Percentiles rank a stretch among this genome's conserved stretches.
These are phyloP conservation scores for Melanopsichium pennsylvanicum DNA, from an alignment of 1,284 basidiomycete species.

Conservation along the genomic window DNA sequence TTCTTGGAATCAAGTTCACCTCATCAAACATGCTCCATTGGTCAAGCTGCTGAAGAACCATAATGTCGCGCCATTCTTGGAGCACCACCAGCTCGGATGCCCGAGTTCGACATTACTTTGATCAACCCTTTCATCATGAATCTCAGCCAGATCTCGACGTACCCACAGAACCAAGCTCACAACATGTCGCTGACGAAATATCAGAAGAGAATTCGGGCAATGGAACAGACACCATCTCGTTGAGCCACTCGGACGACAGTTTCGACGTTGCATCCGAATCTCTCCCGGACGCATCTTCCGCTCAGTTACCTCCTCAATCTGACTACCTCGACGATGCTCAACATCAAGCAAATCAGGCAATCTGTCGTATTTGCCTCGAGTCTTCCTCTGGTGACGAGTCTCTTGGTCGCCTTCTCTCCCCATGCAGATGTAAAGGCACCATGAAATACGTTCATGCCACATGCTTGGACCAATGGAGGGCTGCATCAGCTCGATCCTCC, in stretches of 20 bases:
- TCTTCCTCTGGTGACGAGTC: conserved; percentile 31
- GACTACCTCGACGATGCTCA: conserved; percentile 13
- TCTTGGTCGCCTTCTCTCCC: conserved; percentile 42
- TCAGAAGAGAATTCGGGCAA: background rate
- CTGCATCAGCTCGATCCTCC: conserved; percentile 32
- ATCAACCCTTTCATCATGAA: conserved; percentile 19
- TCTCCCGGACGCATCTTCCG: background rate
- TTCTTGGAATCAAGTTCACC: background rate
- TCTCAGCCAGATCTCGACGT: background rate
- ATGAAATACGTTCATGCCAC: conserved; percentile 62
- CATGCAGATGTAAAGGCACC: conserved; percentile 59
- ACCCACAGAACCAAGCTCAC: background rate
- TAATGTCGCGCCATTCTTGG: conserved; percentile 28
- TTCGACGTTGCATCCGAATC: conserved; percentile 1
- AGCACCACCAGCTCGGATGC: conserved; percentile 28
- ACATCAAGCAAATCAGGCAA: conserved; percentile 21
- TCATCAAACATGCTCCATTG: background rate
- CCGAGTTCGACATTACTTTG: conserved; percentile 26
- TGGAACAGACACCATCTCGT: background rate
- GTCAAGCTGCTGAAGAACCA: background rate
- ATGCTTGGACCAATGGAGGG: conserved; percentile 58
- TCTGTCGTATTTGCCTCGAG: conserved; percentile 43
- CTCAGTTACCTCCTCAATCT: background rate
- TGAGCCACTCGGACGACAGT: conserved; percentile 3
- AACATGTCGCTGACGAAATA: no score